Evolutionary conservation across 805 yeast genomes (phyloP), one percentile per base, ranked within the genome.

Genomic region (Candida sanyiensis): DNA sequence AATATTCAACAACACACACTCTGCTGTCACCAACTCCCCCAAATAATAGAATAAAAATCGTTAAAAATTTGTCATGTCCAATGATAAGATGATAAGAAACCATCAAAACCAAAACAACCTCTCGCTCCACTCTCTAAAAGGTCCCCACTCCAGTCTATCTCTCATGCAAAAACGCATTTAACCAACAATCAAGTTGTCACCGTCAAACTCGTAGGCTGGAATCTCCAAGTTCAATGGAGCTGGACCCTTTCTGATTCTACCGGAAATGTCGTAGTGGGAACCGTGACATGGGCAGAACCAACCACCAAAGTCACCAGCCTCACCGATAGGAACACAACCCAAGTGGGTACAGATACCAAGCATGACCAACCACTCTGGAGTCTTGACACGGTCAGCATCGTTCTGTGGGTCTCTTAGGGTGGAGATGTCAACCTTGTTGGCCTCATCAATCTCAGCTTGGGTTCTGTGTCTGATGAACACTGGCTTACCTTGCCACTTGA

Each of bases 241-340:
- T 57, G 99, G 99, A 57, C 99, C 99, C 74, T 80, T 90, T 81
- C 99, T 87, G 65, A 93, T 90, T 82, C 99, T 90, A 68, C 99
- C 99, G 49, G 97, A 89, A 72, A 94, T 94, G 72, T 93, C 98
- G 71, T 93, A 93, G 70, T 94, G 98, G 63, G 97, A 90, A 78
- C 98, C 99, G 77, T 94, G 99, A 75, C 98, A 93, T 52, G 99
- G 98, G 71, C 98, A 93, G 90, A 93, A 93, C 99, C 99, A 93
- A 66, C 99, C 99, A 66, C 97, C 97, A 58, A 77, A 93, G 69
- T 93, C 99, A 72, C 99, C 99, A 52, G 97, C 82, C 73, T 93
- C 97, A 65, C 99, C 99, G 61, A 93, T 93, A 54, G 99, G 99
- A 47, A 93, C 99, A 83, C 99, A 93, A 67, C 99, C 99, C 75